Evolutionary conservation across 2,329 filamentous ascomycete genomes (phyloP).

Genomic region (Ustilaginoidea virens): DNA sequence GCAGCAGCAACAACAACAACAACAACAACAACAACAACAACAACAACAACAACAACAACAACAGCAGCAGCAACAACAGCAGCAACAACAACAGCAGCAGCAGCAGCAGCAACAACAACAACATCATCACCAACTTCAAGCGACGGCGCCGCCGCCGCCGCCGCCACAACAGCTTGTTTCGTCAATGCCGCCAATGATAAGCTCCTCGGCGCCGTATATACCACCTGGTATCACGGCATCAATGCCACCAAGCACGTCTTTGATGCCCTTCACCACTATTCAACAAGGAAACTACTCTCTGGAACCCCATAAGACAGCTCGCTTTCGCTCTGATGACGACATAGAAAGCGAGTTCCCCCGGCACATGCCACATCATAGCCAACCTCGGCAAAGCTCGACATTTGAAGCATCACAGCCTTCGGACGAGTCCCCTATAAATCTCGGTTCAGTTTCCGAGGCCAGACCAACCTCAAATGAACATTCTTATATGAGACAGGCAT

Average conservation of each 20-base stretch:
- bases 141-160: slow-evolving; percentile 1
- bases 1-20: too few relatives aligned
- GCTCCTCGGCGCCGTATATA: slow-evolving; percentile 6
- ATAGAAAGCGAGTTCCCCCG: slow-evolving; percentile 11
- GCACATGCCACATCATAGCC: slow-evolving; percentile 10
- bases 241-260: slow-evolving; percentile 2
- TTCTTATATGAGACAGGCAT: slow-evolving; percentile 5
- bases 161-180: slow-evolving; percentile 3
- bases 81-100: too few relatives aligned
- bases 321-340: slow-evolving; percentile 7
- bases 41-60: too few relatives aligned
- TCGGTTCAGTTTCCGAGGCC: slow-evolving; percentile 5
- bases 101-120: too few relatives aligned
- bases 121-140: too few relatives aligned
- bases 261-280: slow-evolving; percentile 2
- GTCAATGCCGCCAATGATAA: slow-evolving; percentile 1
- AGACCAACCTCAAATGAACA: slow-evolving; percentile 5
- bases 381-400: slow-evolving; percentile 8
- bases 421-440: slow-evolving; percentile 6
- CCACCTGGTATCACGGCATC: slow-evolving; percentile 7
- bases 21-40: too few relatives aligned
- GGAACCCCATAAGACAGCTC: slow-evolving; percentile 5
- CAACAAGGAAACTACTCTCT: slow-evolving; percentile 10
- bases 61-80: too few relatives aligned
- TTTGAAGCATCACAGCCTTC: slow-evolving; percentile 8